phyloP scores from a whole-genome alignment of 306 rosid species.

The Trifolium dubium region DNA sequence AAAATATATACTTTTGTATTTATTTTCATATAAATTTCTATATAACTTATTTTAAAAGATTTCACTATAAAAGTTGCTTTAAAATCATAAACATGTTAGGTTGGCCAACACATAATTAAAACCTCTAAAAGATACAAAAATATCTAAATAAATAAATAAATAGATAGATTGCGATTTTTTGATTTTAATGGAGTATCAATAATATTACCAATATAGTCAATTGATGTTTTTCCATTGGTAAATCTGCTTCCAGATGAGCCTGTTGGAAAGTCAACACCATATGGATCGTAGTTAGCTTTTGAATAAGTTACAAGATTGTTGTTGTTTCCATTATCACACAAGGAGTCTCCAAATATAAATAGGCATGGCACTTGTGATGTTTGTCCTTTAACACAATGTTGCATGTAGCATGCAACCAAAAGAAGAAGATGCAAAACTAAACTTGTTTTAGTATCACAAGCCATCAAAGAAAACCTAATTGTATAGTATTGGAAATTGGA shows the following conservation, averaged over 20 bases:
- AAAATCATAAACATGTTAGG: no score
- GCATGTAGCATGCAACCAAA: neutral
- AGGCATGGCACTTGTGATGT: constrained; percentile 46
- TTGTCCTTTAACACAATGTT: constrained; percentile 17
- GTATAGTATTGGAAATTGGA: neutral
- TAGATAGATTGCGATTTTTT: neutral
- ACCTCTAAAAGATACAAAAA: no score
- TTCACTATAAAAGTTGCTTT: no score
- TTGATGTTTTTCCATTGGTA: constrained; percentile 45
- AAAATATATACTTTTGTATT: no score
- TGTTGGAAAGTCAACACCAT: constrained; percentile 58
- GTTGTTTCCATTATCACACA: constrained; percentile 64
- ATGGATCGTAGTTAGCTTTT: constrained; percentile 53
- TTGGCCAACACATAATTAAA: no score
- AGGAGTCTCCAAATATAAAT: constrained; percentile 68
- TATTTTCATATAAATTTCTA: no score
- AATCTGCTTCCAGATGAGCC: constrained; percentile 57
- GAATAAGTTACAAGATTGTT: constrained; percentile 39
- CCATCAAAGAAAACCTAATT: neutral
- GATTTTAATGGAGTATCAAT: neutral
- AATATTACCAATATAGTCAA: constrained; percentile 3
- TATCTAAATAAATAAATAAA: no score
- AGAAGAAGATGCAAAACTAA: constrained; percentile 21
- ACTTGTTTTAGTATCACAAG: constrained; percentile 2
- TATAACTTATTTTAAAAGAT: no score